phyloP scores from a whole-genome alignment of 306 rosid species.

The Malus fusca region DNA sequence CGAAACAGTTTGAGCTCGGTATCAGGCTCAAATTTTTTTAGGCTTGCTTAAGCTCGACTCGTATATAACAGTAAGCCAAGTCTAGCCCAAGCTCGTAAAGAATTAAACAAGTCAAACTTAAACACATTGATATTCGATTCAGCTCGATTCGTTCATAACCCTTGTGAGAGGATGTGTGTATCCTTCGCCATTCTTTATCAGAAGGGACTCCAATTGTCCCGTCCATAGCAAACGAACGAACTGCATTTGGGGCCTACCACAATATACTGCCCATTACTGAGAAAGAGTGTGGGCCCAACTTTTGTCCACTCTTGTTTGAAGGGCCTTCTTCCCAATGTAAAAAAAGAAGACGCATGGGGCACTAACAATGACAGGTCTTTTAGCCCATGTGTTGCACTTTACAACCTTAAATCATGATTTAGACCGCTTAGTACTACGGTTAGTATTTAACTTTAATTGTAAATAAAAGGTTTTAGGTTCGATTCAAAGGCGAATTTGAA shows the following conservation, averaged over 20 bases:
- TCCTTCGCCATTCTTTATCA: background rate
- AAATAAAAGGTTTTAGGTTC: too few relatives aligned
- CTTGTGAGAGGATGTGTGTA: too few relatives aligned
- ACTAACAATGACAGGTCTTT: background rate
- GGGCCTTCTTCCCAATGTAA: background rate
- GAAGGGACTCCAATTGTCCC: background rate
- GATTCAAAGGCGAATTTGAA: too few relatives aligned
- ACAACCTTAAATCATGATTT: background rate
- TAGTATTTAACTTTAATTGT: too few relatives aligned
- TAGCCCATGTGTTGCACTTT: background rate
- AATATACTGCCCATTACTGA: background rate
- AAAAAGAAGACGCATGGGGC: background rate
- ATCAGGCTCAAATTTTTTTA: too few relatives aligned
- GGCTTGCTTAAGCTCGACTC: too few relatives aligned
- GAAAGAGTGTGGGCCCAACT: background rate
- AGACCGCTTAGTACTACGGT: rapidly evolving
- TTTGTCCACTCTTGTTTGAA: background rate
- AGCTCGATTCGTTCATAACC: too few relatives aligned
- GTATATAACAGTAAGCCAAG: too few relatives aligned
- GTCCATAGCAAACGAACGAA: slow-evolving; percentile 3
- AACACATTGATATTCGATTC: too few relatives aligned
- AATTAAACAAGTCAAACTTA: too few relatives aligned
- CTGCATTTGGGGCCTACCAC: slow-evolving; percentile 21
- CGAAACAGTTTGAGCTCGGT: too few relatives aligned
- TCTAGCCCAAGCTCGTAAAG: too few relatives aligned